Evolutionary conservation across 768 basidiomycete genomes (phyloP), one percentile per base, ranked within the genome.

Genomic region (Lyophyllum atratum): DNA sequence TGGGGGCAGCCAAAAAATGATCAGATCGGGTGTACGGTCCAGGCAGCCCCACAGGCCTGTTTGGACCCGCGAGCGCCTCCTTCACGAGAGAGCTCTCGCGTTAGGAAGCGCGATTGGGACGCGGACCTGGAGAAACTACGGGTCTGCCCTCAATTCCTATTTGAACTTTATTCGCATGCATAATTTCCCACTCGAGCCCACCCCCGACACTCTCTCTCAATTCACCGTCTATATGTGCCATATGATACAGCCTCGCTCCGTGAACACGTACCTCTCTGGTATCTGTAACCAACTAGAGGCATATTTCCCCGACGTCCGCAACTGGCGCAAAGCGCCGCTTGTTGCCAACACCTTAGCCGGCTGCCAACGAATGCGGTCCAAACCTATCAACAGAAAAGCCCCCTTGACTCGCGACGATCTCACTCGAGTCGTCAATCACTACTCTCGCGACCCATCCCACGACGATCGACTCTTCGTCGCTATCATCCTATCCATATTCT

Each of bases 91-190:
- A 4, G 61, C 70, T 1, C 63, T 74, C 22, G 73, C 72, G 0
- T 64, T 77, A 10, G 74, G 72, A 2, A 21, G 60, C 10, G 55
- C 74, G 0, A 56, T 78, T 14, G 68, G 73, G 17, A n/a, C n/a
- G 0, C 64, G 65, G 2, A 70, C 73, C 0, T 2, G 14, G 0
- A 0, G 19, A 0, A 54, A 67, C 0, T 79, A 78, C 56, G 52
- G 63, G 0, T 76, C 74, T 0, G 67, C 70, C 9, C 53, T 76
- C 17, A 69, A 76, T 22, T 76, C 71, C 3, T 78, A 77, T 40
- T 33, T 77, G 14, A 61, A 60, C 0, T 78, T 79, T 57, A 19
- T 49, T 21, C 26, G 22, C 5, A 2, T 45, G 2, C 26, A 45
- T 17, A 2, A 25, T 11, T 45, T 45, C 3, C 24, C 44, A 8